Percentiles rank a stretch among this genome's conserved stretches.
Evolutionary conservation across 208 protist genomes (phyloP).

Genomic region (Leishmania braziliensis): DNA sequence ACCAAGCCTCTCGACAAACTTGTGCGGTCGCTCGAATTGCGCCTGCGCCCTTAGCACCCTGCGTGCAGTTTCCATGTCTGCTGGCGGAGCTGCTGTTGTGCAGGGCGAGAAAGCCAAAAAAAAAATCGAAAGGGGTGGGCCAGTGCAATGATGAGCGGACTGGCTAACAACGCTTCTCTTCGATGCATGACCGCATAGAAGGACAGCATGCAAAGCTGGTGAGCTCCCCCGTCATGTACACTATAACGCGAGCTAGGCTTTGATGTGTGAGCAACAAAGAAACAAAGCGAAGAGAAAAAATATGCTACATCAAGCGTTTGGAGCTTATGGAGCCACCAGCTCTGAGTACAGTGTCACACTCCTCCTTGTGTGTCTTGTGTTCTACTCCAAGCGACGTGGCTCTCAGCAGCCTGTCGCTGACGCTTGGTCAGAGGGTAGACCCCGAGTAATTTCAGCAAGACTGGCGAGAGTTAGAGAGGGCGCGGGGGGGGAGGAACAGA

Average conservation of each 20-base stretch:
- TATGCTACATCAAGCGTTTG: not conserved
- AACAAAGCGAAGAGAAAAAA: not conserved
- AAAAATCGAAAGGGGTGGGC: not conserved
- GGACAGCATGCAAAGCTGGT: not conserved
- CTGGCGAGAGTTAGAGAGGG: not conserved
- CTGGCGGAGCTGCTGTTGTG: not conserved
- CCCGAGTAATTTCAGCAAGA: not conserved
- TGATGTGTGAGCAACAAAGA: not conserved
- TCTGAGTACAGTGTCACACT: not conserved
- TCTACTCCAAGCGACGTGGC: not conserved
- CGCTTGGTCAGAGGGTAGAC: not conserved
- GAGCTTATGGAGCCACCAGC: too few relatives aligned
- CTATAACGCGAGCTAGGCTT: not conserved
- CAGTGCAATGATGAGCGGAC: not conserved
- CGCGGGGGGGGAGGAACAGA: not conserved
- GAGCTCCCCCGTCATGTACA: constrained; percentile 5
- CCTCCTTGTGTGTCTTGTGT: not conserved
- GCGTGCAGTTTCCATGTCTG: not conserved
- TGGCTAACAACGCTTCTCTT: not conserved
- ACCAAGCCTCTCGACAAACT: not conserved
- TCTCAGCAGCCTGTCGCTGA: too few relatives aligned
- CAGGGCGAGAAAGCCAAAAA: not conserved
- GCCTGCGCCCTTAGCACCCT: not conserved
- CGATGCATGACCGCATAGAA: not conserved
- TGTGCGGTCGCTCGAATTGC: not conserved